These are phyloP conservation scores for Peronosclerospora sorghi DNA, from an alignment of 352 stramenopile species.

Conservation along the genomic window DNA sequence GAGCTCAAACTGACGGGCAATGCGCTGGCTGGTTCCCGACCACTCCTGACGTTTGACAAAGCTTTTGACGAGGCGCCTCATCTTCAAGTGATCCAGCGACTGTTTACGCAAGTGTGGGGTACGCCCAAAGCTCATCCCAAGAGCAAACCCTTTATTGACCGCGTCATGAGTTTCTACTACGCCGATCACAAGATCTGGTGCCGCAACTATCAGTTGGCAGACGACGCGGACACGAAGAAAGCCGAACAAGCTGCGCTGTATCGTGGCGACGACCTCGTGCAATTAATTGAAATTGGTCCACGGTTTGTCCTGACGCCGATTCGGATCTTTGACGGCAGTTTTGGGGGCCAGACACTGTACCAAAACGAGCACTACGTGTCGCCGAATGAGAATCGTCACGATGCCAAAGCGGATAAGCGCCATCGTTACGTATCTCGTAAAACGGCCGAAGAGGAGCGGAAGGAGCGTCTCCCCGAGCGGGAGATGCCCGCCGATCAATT, in stretches of 20 bases:
- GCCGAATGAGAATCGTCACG: constrained; percentile 86
- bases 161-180: constrained; percentile 96
- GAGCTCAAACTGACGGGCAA: constrained; percentile 99
- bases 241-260: constrained; percentile 72
- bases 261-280: constrained; percentile 83
- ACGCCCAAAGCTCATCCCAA: constrained; percentile 97
- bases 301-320: constrained; percentile 98
- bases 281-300: constrained; percentile 98
- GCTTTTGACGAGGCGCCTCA: constrained; percentile 86
- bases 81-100: constrained; percentile 92
- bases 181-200: constrained; percentile 95
- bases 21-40: constrained; percentile 93
- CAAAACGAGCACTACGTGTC: constrained; percentile 97
- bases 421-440: constrained; percentile 89
- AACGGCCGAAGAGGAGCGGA: constrained; percentile 67
- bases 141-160: constrained; percentile 99
- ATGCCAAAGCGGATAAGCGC: constrained; percentile 89
- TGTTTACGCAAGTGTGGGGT: constrained; percentile 93
- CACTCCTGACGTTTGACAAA: constrained; percentile 96
- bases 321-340: constrained; percentile 97
- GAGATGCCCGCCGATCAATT: constrained; percentile 75
- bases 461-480: constrained; percentile 55
- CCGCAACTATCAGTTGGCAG: constrained; percentile 93
- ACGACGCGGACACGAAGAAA: constrained; percentile 89
- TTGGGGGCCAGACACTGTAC: constrained; percentile 97